Evolutionary conservation across 495 filamentous ascomycete species (phyloP).

Genomic region (Elasticomyces elasticus): DNA sequence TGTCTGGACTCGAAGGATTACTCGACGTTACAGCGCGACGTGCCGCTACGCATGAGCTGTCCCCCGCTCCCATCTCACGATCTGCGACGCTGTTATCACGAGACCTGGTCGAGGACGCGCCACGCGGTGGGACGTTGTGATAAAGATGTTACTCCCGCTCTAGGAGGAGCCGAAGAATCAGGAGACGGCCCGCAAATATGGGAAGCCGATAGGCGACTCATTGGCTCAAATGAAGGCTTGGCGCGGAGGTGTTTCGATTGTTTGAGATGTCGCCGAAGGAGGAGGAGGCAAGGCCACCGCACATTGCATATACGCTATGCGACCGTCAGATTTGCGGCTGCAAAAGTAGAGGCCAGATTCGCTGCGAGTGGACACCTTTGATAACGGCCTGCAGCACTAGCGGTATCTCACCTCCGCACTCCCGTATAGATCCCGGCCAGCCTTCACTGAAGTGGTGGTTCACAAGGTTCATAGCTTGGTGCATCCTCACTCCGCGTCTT

Average conservation of each 20-base stretch:
- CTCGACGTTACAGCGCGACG: not conserved
- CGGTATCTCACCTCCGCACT: no score
- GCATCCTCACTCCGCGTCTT: not conserved
- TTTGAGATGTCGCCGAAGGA: not conserved
- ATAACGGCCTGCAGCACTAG: not conserved
- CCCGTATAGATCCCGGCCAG: no score
- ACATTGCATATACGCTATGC: not conserved
- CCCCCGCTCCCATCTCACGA: not conserved
- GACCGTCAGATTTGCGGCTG: not conserved
- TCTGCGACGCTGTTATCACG: constrained; percentile 9
- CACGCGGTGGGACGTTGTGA: not conserved
- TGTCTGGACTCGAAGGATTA: not conserved
- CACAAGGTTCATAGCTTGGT: not conserved
- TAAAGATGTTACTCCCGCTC: not conserved
- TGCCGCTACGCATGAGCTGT: not conserved
- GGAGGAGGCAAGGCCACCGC: not conserved
- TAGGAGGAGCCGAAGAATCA: not conserved
- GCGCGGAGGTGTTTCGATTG: not conserved
- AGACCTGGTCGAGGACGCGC: not conserved
- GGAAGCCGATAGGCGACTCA: no score
- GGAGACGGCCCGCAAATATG: no score
- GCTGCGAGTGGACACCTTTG: not conserved
- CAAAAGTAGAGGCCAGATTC: not conserved
- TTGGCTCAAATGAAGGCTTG: not conserved
- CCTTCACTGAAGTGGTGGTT: no score